Percentiles rank a stretch among this genome's conserved stretches.
Evolutionary conservation across 1,284 basidiomycete species (phyloP).

Genomic region (Phenoliferia sp.): DNA sequence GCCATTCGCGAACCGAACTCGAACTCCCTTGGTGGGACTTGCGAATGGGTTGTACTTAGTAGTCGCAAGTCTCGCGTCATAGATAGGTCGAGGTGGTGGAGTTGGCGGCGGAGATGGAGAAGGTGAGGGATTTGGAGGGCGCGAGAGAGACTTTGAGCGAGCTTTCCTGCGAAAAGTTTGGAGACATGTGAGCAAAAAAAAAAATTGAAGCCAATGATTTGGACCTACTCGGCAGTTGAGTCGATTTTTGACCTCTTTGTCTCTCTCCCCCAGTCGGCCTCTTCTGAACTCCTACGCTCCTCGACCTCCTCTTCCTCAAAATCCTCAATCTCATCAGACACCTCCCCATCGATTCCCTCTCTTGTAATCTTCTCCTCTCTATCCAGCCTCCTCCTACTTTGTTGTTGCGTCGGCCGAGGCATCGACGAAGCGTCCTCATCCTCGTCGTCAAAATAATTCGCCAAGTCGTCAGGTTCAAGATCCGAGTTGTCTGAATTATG

Average conservation of each 20-base stretch:
- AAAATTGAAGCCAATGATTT: not conserved
- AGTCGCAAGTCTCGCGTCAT: too few species aligned
- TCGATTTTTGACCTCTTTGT: not conserved
- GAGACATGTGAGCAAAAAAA: not conserved
- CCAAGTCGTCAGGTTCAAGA: conserved; percentile 24
- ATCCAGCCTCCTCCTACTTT: not conserved
- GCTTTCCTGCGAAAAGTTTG: not conserved
- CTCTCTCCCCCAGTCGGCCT: not conserved
- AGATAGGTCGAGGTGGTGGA: too few species aligned
- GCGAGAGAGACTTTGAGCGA: not conserved
- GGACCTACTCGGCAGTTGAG: not conserved
- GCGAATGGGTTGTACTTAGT: conserved; percentile 24
- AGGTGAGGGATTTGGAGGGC: too few species aligned
- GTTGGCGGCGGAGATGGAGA: not conserved
- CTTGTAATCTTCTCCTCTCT: not conserved
- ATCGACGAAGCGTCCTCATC: conserved; percentile 29
- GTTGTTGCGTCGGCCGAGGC: not conserved
- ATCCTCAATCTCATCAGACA: conserved; percentile 33
- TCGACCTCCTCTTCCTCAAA: conserved; percentile 14
- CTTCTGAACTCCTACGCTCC: not conserved
- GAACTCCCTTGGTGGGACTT: conserved; percentile 15
- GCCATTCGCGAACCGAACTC: not conserved
- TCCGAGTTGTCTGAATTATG: too few species aligned
- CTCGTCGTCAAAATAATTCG: conserved; percentile 38
- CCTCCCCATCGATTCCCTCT: not conserved